These are phyloP conservation scores for Brassica incana DNA, from an alignment of 345 rosid genomes.

Conservation along the genomic window DNA sequence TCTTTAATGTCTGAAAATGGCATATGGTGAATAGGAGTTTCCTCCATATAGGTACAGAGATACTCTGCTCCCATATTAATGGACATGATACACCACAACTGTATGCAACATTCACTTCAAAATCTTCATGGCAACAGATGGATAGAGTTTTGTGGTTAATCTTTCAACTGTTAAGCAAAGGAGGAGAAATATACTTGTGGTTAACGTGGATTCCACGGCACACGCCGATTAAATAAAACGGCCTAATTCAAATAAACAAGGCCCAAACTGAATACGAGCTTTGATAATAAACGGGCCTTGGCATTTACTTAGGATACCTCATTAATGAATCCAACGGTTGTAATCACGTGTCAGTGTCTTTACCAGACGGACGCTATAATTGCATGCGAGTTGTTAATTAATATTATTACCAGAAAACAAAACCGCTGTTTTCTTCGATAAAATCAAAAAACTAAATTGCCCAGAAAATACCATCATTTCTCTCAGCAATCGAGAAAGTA, in stretches of 20 bases:
- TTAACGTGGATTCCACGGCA: background rate
- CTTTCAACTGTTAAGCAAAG: background rate
- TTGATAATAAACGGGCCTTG: constrained; percentile 1
- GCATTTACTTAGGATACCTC: constrained; percentile 25
- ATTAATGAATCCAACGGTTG: constrained; percentile 39
- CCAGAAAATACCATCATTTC: background rate
- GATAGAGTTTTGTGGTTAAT: background rate
- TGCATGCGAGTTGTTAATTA: constrained; percentile 28
- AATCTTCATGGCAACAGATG: constrained; percentile 2
- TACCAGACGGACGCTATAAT: constrained; percentile 29
- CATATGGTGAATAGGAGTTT: background rate
- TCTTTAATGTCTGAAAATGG: background rate
- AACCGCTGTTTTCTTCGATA: constrained; percentile 20
- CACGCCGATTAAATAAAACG: background rate
- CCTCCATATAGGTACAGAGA: constrained; percentile 7
- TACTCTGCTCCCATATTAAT: constrained; percentile 21
- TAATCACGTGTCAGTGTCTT: constrained; percentile 29
- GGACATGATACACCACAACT: constrained; percentile 19
- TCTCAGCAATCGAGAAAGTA: constrained; percentile 42
- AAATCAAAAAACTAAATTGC: background rate
- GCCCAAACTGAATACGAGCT: background rate
- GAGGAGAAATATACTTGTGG: background rate
- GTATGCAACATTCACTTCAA: constrained; percentile 29
- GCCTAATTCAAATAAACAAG: background rate
- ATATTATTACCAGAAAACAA: constrained; percentile 8